Conservation (phyloP, 805 yeast species). For the Starmerella stellata region DNA sequence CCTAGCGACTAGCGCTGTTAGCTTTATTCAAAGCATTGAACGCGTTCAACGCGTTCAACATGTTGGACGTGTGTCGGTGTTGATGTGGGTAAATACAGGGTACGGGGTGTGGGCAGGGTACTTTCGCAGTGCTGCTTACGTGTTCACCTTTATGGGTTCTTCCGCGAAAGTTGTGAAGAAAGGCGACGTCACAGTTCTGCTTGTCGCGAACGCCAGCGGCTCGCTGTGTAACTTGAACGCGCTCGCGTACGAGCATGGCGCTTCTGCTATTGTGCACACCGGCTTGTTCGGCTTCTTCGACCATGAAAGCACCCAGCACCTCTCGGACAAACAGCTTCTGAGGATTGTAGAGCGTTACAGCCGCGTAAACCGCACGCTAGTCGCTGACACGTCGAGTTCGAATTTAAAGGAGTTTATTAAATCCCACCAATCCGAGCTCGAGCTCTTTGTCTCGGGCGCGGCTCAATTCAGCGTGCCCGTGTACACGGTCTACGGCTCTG, state of each 20-base stretch:
- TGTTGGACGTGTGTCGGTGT: too few relatives aligned
- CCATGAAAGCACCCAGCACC: slow-evolving; percentile 33
- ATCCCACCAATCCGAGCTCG: slow-evolving; percentile 33
- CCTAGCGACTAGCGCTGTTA: too few relatives aligned
- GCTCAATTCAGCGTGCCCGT: slow-evolving; percentile 38
- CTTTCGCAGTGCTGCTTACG: neutral
- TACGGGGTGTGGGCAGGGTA: too few relatives aligned
- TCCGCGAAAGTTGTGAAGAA: neutral
- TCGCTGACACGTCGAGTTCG: slow-evolving; percentile 33
- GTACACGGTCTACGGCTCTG: slow-evolving; percentile 58
- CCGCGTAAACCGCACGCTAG: slow-evolving; percentile 31
- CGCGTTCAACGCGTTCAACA: too few relatives aligned
- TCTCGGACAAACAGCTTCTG: slow-evolving; percentile 32
- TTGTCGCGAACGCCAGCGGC: slow-evolving; percentile 41
- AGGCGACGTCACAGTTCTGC: slow-evolving; percentile 21
- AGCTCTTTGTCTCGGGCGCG: slow-evolving; percentile 31
- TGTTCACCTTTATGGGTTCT: neutral
- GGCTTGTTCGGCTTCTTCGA: slow-evolving; percentile 73
- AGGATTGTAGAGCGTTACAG: slow-evolving; percentile 54
- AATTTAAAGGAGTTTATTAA: slow-evolving; percentile 25
- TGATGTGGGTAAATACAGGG: too few relatives aligned
- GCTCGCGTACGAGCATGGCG: slow-evolving; percentile 31
- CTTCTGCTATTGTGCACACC: slow-evolving; percentile 43
- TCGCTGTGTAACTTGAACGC: slow-evolving; percentile 33
- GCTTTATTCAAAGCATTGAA: too few relatives aligned